These are phyloP conservation scores for Fusarium chuoi DNA, from an alignment of 2,329 filamentous ascomycete genomes.

Conservation along the genomic window DNA sequence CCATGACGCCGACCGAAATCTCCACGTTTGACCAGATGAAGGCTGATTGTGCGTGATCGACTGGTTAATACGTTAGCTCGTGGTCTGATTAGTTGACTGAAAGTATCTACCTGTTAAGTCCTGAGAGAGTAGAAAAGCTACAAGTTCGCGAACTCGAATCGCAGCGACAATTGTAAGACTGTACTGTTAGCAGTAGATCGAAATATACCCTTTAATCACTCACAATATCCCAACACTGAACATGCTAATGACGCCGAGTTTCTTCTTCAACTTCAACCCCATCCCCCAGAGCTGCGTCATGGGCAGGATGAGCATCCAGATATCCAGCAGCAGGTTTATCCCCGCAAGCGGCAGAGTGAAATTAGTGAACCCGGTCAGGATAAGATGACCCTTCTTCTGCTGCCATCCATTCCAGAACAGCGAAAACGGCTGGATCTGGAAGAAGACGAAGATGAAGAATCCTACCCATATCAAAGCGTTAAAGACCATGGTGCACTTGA, in stretches of 20 bases:
- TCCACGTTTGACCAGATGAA: slow-evolving; percentile 17
- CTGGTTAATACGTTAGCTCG: background rate
- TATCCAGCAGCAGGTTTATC: slow-evolving; percentile 4
- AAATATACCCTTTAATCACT: rapidly evolving
- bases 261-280: slow-evolving; percentile 17
- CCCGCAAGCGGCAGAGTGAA: slow-evolving; percentile 3
- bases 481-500: slow-evolving; percentile 2
- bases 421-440: background rate
- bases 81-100: rapidly evolving
- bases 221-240: slow-evolving; percentile 30
- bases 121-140: background rate
- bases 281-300: slow-evolving; percentile 16
- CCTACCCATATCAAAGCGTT: background rate
- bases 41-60: slow-evolving; percentile 11
- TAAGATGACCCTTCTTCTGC: background rate
- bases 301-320: slow-evolving; percentile 25
- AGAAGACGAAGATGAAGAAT: background rate
- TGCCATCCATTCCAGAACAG: slow-evolving; percentile 24
- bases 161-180: slow-evolving; percentile 19
- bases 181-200: background rate
- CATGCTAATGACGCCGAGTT: slow-evolving; percentile 26
- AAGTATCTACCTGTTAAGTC: slow-evolving; percentile 3
- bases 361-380: background rate
- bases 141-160: slow-evolving; percentile 3
- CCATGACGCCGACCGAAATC: slow-evolving; percentile 21